A percentile compares a stretch with the other conserved stretches of the same genome.
Conservation (phyloP, 2,329 filamentous ascomycete genomes). For the Fusarium globosum region DNA sequence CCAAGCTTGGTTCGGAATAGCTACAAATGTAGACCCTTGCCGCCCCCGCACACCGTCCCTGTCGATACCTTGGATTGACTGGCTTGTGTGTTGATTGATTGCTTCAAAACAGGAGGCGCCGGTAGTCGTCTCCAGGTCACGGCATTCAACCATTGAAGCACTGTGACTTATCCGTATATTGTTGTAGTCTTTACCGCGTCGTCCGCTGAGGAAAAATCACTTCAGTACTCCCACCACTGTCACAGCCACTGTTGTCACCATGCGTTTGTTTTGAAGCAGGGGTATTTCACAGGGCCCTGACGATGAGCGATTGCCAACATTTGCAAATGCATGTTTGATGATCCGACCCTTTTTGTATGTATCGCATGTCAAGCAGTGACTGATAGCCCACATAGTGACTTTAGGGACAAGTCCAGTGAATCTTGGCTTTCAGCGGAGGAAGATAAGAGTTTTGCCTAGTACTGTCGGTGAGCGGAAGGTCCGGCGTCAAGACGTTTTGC, state of each 20-base stretch:
- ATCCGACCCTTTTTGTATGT: constrained; percentile 14
- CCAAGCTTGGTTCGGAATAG: constrained; percentile 35
- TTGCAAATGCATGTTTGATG: constrained; percentile 21
- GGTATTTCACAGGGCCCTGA: constrained; percentile 12
- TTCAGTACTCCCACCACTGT: neutral
- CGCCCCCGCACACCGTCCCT: constrained; percentile 40
- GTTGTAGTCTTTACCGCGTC: neutral
- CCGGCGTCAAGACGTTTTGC: constrained; percentile 5
- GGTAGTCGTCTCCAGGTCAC: constrained; percentile 31
- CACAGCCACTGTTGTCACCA: constrained; percentile 24
- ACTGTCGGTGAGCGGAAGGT: constrained; percentile 37
- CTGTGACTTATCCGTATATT: neutral
- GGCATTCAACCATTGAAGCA: constrained; percentile 26
- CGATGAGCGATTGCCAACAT: constrained; percentile 8
- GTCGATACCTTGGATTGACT: constrained; percentile 30
- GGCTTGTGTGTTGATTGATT: constrained; percentile 17
- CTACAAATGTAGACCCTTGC: constrained; percentile 30
- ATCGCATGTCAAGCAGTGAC: constrained; percentile 14
- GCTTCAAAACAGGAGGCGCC: constrained; percentile 22
- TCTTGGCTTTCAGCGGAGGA: constrained; percentile 29
- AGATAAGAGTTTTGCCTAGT: constrained; percentile 29
- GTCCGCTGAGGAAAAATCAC: constrained; percentile 2
- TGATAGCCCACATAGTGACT: constrained; percentile 30
- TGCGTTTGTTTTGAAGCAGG: constrained; percentile 10
- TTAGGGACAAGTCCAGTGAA: constrained; percentile 17